Evolutionary conservation across 2,329 filamentous ascomycete species (phyloP).

Genomic region (Colletotrichum liriopes): DNA sequence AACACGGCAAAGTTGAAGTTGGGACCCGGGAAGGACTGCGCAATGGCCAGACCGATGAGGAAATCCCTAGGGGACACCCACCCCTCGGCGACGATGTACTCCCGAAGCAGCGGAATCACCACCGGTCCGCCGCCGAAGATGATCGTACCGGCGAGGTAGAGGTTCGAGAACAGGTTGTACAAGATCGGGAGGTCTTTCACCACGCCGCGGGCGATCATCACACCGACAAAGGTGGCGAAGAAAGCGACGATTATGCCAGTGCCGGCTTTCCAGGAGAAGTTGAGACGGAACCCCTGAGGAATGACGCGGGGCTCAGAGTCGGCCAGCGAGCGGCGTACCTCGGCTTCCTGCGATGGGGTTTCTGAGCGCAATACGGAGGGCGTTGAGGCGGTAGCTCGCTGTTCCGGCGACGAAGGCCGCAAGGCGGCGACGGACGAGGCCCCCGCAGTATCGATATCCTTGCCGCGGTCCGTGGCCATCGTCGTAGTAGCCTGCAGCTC

Average conservation of each 20-base stretch:
- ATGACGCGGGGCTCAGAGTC: conserved; percentile 49
- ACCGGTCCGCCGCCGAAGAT: conserved; percentile 73
- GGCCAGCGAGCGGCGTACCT: conserved; percentile 24
- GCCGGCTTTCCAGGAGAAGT: conserved; percentile 58
- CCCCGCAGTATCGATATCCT: neutral
- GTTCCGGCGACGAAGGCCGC: neutral
- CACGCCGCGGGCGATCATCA: conserved; percentile 65
- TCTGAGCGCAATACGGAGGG: neutral
- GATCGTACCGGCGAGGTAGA: conserved; percentile 78
- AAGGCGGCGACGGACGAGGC: neutral
- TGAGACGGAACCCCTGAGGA: conserved; percentile 47
- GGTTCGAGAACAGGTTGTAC: conserved; percentile 75
- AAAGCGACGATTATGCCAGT: conserved; percentile 59
- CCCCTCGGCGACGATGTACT: conserved; percentile 72
- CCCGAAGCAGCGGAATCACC: conserved; percentile 70
- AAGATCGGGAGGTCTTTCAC: conserved; percentile 57
- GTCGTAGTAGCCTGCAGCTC: neutral
- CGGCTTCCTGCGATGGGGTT: neutral
- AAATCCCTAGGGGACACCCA: conserved; percentile 79
- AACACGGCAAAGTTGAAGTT: conserved; percentile 68
- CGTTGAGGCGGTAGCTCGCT: neutral
- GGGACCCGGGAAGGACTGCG: conserved; percentile 73
- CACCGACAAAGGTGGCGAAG: conserved; percentile 66
- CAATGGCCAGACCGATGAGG: conserved; percentile 76
- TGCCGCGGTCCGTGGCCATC: neutral